These are phyloP conservation scores for Cunninghamia lanceolata DNA, from an alignment of 75 land plant species.

Conservation along the genomic window DNA sequence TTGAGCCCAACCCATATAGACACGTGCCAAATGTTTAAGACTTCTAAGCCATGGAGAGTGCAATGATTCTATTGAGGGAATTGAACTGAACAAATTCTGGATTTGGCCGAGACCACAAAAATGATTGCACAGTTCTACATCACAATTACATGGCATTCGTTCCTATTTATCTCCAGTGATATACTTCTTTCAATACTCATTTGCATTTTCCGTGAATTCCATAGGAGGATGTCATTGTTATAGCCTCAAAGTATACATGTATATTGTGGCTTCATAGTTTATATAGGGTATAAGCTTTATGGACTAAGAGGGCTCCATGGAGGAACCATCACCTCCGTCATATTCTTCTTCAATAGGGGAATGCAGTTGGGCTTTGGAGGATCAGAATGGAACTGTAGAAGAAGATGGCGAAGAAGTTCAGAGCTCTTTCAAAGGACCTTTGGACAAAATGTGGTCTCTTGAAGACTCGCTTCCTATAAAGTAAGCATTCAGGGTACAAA, in stretches of 20 bases:
- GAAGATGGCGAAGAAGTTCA: slow-evolving; percentile 10
- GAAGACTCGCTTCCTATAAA: slow-evolving; percentile 9
- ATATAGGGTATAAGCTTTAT: neutral
- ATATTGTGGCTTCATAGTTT: neutral
- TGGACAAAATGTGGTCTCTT: neutral
- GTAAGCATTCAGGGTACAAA: neutral
- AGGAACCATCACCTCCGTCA: neutral
- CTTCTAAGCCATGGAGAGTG: neutral
- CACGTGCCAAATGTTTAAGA: neutral
- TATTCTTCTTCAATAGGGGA: neutral
- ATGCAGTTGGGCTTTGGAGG: neutral
- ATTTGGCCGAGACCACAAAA: neutral
- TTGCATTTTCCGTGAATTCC: neutral
- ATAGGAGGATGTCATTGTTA: neutral
- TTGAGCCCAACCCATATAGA: neutral
- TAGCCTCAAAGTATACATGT: neutral
- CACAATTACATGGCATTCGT: neutral
- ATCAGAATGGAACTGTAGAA: neutral
- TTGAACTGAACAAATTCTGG: neutral
- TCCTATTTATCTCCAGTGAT: neutral
- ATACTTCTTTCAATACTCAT: neutral
- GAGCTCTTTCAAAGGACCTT: slow-evolving; percentile 3
- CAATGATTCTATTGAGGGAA: neutral
- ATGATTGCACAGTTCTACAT: neutral
- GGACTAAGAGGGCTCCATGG: neutral